These are phyloP conservation scores for Amylostereum areolatum DNA, from an alignment of 1,284 basidiomycete species.

Conservation along the genomic window DNA sequence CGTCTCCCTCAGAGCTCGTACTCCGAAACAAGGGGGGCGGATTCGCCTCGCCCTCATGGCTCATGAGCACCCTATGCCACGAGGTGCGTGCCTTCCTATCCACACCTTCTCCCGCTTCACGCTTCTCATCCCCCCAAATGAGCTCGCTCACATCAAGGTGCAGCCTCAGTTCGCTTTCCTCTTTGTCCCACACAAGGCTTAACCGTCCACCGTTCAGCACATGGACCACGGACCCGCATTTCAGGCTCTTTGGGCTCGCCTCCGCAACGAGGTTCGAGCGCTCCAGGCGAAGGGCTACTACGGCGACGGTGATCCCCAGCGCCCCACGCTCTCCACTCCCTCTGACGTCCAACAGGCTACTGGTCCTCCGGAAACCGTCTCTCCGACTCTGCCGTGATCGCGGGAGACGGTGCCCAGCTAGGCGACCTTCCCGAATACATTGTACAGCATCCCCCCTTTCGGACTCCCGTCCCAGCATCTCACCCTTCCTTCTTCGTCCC, in stretches of 20 bases:
- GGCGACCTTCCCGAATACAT: conserved; percentile 71
- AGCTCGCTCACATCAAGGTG: conserved; percentile 79
- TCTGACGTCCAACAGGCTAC: conserved; percentile 42
- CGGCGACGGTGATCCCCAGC: conserved; percentile 53
- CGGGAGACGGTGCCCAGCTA: conserved; percentile 42
- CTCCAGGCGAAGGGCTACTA: conserved; percentile 70
- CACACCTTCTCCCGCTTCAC: not conserved
- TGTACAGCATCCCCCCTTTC: conserved; percentile 30
- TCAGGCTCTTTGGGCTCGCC: conserved; percentile 62
- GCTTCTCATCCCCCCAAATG: not conserved
- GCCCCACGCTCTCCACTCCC: not conserved
- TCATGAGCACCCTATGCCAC: conserved; percentile 76
- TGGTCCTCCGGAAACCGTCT: conserved; percentile 74
- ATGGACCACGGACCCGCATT: conserved; percentile 74
- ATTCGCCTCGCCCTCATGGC: conserved; percentile 57
- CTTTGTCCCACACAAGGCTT: not conserved
- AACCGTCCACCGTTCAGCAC: conserved; percentile 38
- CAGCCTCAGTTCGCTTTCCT: conserved; percentile 3
- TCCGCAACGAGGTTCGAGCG: conserved; percentile 57
- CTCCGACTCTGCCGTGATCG: conserved; percentile 50
- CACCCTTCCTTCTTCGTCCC: not conserved
- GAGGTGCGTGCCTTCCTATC: conserved; percentile 45
- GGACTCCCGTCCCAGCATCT: no score
- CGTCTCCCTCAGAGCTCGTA: conserved; percentile 80
- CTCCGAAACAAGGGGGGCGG: conserved; percentile 53